Percentiles rank a stretch among this genome's conserved stretches.
Evolutionary conservation across 2,329 filamentous ascomycete species (phyloP).

Genomic region (Neophaeococcomyces mojaviensis): DNA sequence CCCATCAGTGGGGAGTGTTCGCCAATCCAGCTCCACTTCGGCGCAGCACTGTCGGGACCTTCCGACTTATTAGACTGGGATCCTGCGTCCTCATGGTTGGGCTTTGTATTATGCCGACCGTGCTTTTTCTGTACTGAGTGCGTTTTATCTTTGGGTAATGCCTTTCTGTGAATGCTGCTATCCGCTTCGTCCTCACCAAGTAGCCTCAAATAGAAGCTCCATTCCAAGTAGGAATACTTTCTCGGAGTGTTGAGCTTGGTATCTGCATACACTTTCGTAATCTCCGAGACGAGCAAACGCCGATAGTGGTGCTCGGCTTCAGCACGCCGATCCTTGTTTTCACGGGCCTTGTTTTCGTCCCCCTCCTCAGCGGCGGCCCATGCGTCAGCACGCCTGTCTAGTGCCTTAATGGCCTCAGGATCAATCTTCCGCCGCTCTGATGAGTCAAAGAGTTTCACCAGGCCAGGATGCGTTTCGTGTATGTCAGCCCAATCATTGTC

Average conservation of each 20-base stretch:
- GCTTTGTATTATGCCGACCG: not conserved
- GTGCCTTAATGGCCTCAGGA: constrained; percentile 6
- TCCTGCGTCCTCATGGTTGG: not conserved
- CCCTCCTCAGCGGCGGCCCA: constrained; percentile 36
- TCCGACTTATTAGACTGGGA: too few species aligned
- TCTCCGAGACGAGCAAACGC: constrained; percentile 32
- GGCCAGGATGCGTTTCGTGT: constrained; percentile 20
- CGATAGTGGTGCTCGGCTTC: constrained; percentile 39
- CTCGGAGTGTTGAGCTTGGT: constrained; percentile 27
- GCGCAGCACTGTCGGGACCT: not conserved
- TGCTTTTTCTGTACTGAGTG: not conserved
- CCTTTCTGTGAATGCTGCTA: constrained; percentile 25
- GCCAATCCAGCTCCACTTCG: constrained; percentile 37
- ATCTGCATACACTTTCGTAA: constrained; percentile 33
- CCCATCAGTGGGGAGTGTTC: constrained; percentile 33
- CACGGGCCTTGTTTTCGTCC: constrained; percentile 34
- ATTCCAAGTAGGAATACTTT: constrained; percentile 36
- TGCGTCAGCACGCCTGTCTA: constrained; percentile 31
- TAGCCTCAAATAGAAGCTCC: constrained; percentile 44
- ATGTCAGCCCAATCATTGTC: constrained; percentile 9
- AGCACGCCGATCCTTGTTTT: not conserved
- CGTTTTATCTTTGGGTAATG: not conserved
- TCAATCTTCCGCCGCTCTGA: constrained; percentile 5
- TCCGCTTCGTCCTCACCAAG: constrained; percentile 40
- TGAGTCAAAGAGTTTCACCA: constrained; percentile 13